A percentile compares a stretch with the other conserved stretches of the same genome.
Evolutionary conservation across 768 basidiomycete genomes (phyloP).

Genomic region (Hydnomerulius pinastri): DNA sequence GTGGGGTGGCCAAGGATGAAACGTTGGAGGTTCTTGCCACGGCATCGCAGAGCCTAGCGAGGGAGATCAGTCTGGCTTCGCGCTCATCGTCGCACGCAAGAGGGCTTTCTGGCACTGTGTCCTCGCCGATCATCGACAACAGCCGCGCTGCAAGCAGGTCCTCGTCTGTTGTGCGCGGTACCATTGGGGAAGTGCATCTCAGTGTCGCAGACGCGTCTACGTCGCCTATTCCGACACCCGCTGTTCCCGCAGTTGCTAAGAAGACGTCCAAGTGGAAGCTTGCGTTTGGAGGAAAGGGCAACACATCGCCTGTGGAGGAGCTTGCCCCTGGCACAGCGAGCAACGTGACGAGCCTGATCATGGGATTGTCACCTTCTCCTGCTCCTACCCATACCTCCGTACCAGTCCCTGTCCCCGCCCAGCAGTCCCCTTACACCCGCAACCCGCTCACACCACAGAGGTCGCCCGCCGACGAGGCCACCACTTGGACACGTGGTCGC

Average conservation of each 20-base stretch:
- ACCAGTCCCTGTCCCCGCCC: neutral
- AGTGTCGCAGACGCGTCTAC: conserved; percentile 19
- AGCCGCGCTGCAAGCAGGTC: conserved; percentile 23
- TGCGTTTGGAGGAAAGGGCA: conserved; percentile 65
- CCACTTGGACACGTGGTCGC: conserved; percentile 53
- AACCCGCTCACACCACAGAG: conserved; percentile 34
- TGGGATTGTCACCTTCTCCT: conserved; percentile 44
- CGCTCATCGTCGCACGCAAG: conserved; percentile 45
- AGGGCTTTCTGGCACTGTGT: conserved; percentile 7
- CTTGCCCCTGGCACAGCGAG: conserved; percentile 62
- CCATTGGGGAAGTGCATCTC: conserved; percentile 32
- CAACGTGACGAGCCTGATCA: conserved; percentile 76
- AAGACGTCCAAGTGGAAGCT: conserved; percentile 69
- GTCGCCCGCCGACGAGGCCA: conserved; percentile 41
- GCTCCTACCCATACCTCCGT: conserved; percentile 2
- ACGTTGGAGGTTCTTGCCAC: conserved; percentile 71
- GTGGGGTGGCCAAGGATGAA: conserved; percentile 42
- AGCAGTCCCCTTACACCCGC: conserved; percentile 26
- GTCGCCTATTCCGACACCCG: conserved; percentile 21
- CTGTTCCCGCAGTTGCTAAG: conserved; percentile 51
- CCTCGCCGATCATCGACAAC: conserved; percentile 24
- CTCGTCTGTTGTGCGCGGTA: conserved; percentile 40
- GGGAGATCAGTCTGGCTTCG: conserved; percentile 77
- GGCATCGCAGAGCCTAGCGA: conserved; percentile 79
- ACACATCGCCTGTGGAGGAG: conserved; percentile 39